Base-by-base conservation (phyloP, 108 stramenopile species). In the Nannochloropsis salina region DNA sequence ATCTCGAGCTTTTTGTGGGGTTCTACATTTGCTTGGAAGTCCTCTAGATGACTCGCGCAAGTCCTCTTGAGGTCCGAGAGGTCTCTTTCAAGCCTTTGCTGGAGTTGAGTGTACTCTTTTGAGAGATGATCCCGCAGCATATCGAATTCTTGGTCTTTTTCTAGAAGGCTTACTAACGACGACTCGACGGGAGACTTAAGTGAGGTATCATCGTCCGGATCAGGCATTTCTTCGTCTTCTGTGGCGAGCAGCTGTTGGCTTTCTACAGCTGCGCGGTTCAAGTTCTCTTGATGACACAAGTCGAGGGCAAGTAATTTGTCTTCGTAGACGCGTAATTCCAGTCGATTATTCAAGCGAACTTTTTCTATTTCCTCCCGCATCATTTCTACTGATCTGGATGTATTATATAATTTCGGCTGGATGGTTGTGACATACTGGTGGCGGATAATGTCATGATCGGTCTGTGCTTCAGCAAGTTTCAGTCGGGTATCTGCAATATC, bases 301-400 rank as follows among this genome's bases (percentile, higher is more conserved):
- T 74, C 2, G 61, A 74, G 61, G 61, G 61, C 61, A 74, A 74
- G 15, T n/a, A 74, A 8, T 74, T 74, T 74, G 61, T 74, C 61
- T 74, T n/a, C 20, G 61, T 74, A 74, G n/a, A n/a, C 61, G 20
- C 61, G 61, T n/a, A 74, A n/a, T n/a, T 74, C 61, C 61, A 74
- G n/a, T 1, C 8, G 61, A n/a, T 74, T 15, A n/a, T 74, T n/a
- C n/a, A n/a, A n/a, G 61, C 61, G 15, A 2, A 74, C 20, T n/a
- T 6, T n/a, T 74, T 74, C 61, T 4, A 74, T n/a, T 74, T 74
- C 20, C 61, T 74, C n/a, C 2, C 8, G 61, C 4, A 74, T 74
- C 2, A n/a, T n/a, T 74, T 15, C n/a, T n/a, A 74, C 15, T 3
- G 61, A 15, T 74, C 3, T 74, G 15, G 61, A n/a, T 15, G 61